Evolutionary conservation across 257 asterid genomes (phyloP).

Genomic region (Dorcoceras hygrometricum): DNA sequence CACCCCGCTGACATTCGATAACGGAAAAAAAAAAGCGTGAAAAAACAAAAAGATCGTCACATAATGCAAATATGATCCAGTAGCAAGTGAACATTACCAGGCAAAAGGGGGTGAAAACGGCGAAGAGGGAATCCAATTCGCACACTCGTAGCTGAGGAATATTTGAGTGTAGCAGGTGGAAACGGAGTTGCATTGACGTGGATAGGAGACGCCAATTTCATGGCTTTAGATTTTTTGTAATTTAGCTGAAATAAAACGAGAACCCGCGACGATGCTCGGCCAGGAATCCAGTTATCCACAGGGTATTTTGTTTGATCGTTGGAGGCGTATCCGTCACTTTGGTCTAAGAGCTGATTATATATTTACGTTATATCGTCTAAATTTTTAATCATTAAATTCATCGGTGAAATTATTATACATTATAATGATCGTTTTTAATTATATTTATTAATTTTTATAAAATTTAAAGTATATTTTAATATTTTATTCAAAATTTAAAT

Average conservation of each 20-base stretch:
- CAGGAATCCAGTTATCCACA: not conserved
- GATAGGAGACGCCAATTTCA: conserved; percentile 50
- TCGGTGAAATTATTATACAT: too few species aligned
- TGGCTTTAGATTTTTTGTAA: conserved; percentile 27
- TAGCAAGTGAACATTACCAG: conserved; percentile 36
- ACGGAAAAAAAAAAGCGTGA: not conserved
- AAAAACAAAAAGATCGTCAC: not conserved
- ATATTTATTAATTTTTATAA: too few species aligned
- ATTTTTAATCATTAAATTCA: too few species aligned
- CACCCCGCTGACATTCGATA: conserved; percentile 38
- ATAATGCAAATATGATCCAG: not conserved
- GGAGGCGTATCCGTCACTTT: too few species aligned
- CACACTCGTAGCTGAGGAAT: conserved; percentile 34
- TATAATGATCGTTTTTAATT: too few species aligned
- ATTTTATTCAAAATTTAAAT: too few species aligned
- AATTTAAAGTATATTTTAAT: too few species aligned
- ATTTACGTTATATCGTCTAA: too few species aligned
- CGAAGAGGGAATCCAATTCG: conserved; percentile 41
- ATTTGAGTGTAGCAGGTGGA: conserved; percentile 33
- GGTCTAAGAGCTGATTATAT: too few species aligned
- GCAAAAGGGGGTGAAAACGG: conserved; percentile 29
- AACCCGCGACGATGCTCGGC: not conserved
- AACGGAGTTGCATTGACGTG: conserved; percentile 34
- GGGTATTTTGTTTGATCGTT: not conserved
- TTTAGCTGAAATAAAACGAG: not conserved